A percentile compares a stretch with the other conserved stretches of the same genome.
Evolutionary conservation across 1,139 yeast genomes (phyloP).

Genomic region (Nakaseomyces kungkrabaensis): DNA sequence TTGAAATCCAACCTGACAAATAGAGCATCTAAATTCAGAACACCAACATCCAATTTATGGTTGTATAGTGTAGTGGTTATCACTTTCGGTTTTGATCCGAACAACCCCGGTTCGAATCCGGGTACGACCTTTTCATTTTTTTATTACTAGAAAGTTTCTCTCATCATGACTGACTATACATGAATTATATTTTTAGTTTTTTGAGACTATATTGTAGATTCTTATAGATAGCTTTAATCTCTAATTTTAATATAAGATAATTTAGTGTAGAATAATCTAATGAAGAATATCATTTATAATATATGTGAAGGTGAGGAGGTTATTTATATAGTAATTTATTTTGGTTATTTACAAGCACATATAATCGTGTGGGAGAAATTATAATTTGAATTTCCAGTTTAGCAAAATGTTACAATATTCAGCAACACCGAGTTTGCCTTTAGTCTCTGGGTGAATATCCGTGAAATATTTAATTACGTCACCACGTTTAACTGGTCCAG

Average conservation of each 20-base stretch:
- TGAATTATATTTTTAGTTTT: no score
- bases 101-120: conserved; percentile 95
- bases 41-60: not conserved
- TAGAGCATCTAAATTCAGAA: not conserved
- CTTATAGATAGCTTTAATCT: no score
- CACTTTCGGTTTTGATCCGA: conserved; percentile 67
- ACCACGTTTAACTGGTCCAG: conserved; percentile 47
- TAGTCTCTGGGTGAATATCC: conserved; percentile 30
- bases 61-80: conserved; percentile 54
- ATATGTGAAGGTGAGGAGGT: not conserved
- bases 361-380: not conserved
- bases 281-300: no score
- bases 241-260: no score
- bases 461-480: conserved; percentile 49
- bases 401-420: not conserved
- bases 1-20: no score
- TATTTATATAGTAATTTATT: not conserved
- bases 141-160: not conserved
- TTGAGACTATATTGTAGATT: no score
- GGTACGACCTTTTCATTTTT: conserved; percentile 61
- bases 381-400: not conserved
- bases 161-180: no score
- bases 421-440: conserved; percentile 50
- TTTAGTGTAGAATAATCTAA: no score
- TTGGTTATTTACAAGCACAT: not conserved